Conservation (phyloP, 2,329 filamentous ascomycete species). For the Pseudogymnoascus sp. region DNA sequence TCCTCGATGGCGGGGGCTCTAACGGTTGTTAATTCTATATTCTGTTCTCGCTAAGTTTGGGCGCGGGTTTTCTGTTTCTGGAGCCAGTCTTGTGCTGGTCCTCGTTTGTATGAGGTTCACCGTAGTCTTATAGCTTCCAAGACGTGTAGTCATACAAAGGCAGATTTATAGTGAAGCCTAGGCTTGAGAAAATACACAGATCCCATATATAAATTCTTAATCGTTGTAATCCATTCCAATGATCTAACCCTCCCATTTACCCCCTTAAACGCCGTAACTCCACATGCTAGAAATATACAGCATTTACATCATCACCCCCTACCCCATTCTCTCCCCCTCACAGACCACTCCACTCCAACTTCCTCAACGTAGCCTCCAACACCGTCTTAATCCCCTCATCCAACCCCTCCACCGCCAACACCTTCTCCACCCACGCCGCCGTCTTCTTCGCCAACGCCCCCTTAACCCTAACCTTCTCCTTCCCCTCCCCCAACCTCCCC, state of each 20-base stretch:
- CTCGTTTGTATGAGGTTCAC: too few relatives aligned
- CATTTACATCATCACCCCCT: background rate
- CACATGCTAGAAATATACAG: slow-evolving; percentile 1
- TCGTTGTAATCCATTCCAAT: background rate
- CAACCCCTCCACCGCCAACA: slow-evolving; percentile 44
- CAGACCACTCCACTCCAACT: slow-evolving; percentile 21
- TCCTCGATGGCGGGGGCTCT: too few relatives aligned
- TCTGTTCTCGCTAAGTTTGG: too few relatives aligned
- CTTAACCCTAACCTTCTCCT: slow-evolving; percentile 41
- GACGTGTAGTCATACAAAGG: too few relatives aligned
- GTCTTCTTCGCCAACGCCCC: slow-evolving; percentile 43
- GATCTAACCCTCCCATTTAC: background rate
- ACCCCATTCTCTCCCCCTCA: too few relatives aligned
- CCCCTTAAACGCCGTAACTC: background rate
- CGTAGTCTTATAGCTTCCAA: too few relatives aligned
- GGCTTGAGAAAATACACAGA: background rate
- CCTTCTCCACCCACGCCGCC: slow-evolving; percentile 48
- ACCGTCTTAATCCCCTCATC: slow-evolving; percentile 53
- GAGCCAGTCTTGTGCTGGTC: too few relatives aligned
- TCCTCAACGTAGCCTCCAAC: slow-evolving; percentile 41
- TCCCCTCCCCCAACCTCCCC: slow-evolving; percentile 50
- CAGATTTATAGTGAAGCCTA: background rate
- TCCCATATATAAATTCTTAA: background rate
- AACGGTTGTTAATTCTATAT: too few relatives aligned
- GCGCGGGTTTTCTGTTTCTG: too few relatives aligned